Evolutionary conservation across 805 yeast species (phyloP).

Genomic region (Yarrowia sp.): DNA sequence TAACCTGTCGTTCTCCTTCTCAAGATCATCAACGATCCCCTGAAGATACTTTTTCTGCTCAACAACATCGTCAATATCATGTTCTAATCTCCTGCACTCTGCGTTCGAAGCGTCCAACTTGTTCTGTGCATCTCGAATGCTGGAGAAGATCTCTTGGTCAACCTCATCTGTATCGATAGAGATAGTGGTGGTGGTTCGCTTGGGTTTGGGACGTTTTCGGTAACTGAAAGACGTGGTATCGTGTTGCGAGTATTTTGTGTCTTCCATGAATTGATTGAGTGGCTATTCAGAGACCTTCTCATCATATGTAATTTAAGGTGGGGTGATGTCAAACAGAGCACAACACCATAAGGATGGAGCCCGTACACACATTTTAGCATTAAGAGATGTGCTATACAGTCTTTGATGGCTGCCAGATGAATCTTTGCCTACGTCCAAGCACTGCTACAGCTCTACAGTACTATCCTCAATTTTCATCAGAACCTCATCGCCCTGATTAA

Average conservation of each 20-base stretch:
- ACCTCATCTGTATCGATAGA: constrained; percentile 13
- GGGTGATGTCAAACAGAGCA: too few relatives aligned
- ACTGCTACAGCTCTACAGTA: too few relatives aligned
- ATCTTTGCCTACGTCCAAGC: too few relatives aligned
- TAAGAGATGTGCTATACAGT: too few relatives aligned
- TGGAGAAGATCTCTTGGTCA: constrained; percentile 4
- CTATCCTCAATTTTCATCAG: background rate
- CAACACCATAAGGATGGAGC: too few relatives aligned
- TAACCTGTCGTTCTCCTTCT: background rate
- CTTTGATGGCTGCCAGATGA: too few relatives aligned
- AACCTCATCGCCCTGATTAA: background rate
- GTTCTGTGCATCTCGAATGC: constrained; percentile 9
- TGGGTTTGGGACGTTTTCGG: background rate
- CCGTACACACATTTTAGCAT: too few relatives aligned
- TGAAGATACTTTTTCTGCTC: background rate
- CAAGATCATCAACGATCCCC: background rate
- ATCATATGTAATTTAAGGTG: too few relatives aligned
- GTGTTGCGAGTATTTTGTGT: constrained; percentile 7
- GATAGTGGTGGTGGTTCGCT: background rate
- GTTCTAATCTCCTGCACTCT: background rate
- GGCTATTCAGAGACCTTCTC: too few relatives aligned
- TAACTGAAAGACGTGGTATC: constrained; percentile 18
- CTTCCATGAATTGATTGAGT: background rate
- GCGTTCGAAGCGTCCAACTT: background rate
- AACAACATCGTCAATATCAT: background rate